Conservation (phyloP, 805 yeast genomes). For the Metschnikowia borealis region DNA sequence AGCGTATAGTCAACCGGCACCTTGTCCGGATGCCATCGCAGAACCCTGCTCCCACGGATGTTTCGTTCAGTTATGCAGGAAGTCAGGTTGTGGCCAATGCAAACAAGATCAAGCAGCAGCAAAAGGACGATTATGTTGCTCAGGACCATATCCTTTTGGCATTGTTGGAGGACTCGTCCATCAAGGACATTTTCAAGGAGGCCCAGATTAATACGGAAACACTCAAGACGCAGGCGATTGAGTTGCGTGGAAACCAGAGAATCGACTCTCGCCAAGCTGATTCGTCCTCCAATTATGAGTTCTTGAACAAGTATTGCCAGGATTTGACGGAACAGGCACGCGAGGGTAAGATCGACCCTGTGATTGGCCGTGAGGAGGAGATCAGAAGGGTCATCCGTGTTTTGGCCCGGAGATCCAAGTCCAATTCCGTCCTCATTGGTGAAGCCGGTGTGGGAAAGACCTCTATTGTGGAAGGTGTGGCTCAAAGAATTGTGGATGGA, state of each 20-base stretch:
- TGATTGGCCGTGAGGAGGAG: conserved; percentile 98
- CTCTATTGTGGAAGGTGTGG: conserved; percentile 96
- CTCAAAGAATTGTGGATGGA: conserved; percentile 91
- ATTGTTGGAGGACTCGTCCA: conserved; percentile 69
- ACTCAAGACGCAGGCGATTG: conserved; percentile 70
- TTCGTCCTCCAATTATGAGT: conserved; percentile 79
- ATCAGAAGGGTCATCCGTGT: conserved; percentile 93
- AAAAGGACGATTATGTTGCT: conserved; percentile 86
- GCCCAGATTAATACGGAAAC: conserved; percentile 63
- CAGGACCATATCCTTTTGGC: conserved; percentile 92
- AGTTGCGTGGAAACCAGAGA: conserved; percentile 82
- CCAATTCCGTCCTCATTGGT: conserved; percentile 95
- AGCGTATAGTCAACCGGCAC: conserved; percentile 73
- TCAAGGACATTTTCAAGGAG: conserved; percentile 70
- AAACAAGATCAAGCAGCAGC: conserved; percentile 72
- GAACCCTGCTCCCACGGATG: conserved; percentile 81
- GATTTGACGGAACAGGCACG: conserved; percentile 93
- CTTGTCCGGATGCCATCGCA: conserved; percentile 85
- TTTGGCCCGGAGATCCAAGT: conserved; percentile 93
- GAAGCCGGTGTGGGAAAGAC: conserved; percentile 99
- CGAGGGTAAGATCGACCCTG: conserved; percentile 95
- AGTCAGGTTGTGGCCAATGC: conserved; percentile 75
- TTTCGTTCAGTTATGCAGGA: conserved; percentile 70
- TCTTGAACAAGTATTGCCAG: conserved; percentile 81
- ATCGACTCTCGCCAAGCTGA: conserved; percentile 95